These are phyloP conservation scores for Pseudocercospora pini-densiflorae DNA, from an alignment of 2,329 filamentous ascomycete species.

Conservation along the genomic window DNA sequence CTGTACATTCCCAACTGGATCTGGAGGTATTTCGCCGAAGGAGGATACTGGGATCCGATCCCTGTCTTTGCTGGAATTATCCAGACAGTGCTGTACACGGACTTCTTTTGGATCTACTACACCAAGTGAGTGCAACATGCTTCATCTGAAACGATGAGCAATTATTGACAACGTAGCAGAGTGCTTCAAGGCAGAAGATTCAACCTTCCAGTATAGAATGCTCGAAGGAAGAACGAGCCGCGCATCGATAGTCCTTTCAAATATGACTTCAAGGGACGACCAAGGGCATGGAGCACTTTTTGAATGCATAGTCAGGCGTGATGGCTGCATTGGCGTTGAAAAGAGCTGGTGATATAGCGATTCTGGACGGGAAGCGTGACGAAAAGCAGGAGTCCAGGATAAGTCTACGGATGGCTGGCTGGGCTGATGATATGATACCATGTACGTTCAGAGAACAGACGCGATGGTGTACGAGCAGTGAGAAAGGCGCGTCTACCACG, in stretches of 20 bases:
- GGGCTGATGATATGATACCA: constrained; percentile 9
- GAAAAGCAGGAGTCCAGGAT: neutral
- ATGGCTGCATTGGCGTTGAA: constrained; percentile 6
- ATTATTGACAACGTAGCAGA: constrained; percentile 37
- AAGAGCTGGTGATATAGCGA: neutral
- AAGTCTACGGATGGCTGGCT: constrained; percentile 5
- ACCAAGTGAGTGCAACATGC: constrained; percentile 68
- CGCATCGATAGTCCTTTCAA: neutral
- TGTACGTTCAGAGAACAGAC: neutral
- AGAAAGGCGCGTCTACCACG: neutral
- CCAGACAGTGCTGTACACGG: constrained; percentile 94
- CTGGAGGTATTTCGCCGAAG: constrained; percentile 82
- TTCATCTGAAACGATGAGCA: neutral
- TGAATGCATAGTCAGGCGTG: neutral
- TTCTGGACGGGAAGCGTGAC: neutral
- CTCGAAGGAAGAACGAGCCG: neutral
- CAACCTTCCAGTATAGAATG: constrained; percentile 55
- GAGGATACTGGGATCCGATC: constrained; percentile 73
- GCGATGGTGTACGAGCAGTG: constrained; percentile 3
- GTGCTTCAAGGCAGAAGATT: constrained; percentile 60
- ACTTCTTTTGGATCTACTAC: constrained; percentile 99
- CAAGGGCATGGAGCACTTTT: neutral
- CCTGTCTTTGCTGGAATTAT: constrained; percentile 86
- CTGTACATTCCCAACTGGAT: constrained; percentile 99
- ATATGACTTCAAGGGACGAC: neutral